A percentile compares a stretch with the other conserved stretches of the same genome.
phyloP scores from a whole-genome alignment of 2,329 filamentous ascomycete species.

The Zymoseptoria tritici region DNA sequence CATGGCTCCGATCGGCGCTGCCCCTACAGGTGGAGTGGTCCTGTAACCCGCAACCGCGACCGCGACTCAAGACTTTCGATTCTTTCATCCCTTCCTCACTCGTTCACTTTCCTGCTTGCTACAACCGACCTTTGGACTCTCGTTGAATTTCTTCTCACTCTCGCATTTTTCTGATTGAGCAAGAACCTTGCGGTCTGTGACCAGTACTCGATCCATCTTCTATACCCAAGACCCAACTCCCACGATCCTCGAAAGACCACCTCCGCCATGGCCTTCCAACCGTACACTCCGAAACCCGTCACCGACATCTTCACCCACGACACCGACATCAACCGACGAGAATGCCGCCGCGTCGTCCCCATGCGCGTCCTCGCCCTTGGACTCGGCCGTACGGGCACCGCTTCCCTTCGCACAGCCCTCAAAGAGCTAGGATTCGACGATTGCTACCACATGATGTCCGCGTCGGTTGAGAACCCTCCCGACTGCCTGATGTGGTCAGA shows the following conservation, averaged over 20 bases:
- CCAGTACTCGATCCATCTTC: background rate
- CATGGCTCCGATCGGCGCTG: background rate
- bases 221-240: background rate
- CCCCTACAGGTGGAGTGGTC: background rate
- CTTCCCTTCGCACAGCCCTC: conserved; percentile 59
- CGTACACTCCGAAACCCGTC: conserved; percentile 42
- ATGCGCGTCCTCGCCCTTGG: conserved; percentile 67
- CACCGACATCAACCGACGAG: conserved; percentile 59
- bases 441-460: conserved; percentile 68
- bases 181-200: background rate
- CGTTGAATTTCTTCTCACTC: background rate
- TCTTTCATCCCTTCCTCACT: background rate
- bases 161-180: background rate
- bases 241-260: background rate
- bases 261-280: conserved; percentile 32
- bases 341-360: conserved; percentile 59
- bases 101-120: background rate
- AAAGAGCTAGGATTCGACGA: conserved; percentile 59
- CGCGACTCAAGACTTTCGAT: background rate
- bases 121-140: background rate
- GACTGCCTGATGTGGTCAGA: conserved; percentile 65
- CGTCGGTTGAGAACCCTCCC: conserved; percentile 59
- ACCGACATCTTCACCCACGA: conserved; percentile 57
- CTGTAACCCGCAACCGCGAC: background rate
- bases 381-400: conserved; percentile 62